A percentile compares a stretch with the other conserved stretches of the same genome.
Evolutionary conservation across 2,329 filamentous ascomycete species (phyloP).

Genomic region (Fusarium hostae): DNA sequence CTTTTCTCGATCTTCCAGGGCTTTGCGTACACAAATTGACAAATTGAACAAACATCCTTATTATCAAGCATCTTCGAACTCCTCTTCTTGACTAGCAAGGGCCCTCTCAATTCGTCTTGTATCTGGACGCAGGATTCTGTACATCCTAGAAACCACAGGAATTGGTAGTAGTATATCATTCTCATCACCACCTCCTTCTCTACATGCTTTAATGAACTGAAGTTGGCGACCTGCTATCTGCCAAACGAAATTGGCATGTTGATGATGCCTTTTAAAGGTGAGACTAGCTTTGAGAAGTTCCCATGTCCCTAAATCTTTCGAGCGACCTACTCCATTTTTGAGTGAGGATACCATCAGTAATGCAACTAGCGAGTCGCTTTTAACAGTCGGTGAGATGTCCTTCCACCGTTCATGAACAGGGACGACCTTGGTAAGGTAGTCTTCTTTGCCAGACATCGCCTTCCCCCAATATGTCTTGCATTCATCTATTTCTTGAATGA

Average conservation of each 20-base stretch:
- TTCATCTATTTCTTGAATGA: not conserved
- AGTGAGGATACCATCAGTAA: not conserved
- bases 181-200: too few relatives aligned
- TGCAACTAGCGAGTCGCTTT: too few relatives aligned
- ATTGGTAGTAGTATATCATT: not conserved
- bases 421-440: not conserved
- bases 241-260: not conserved
- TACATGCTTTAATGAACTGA: not conserved
- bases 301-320: not conserved
- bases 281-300: slow-evolving; percentile 6
- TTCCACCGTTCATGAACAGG: not conserved
- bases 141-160: not conserved
- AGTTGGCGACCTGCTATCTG: not conserved
- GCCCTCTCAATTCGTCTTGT: not conserved
- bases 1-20: too few relatives aligned
- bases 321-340: not conserved
- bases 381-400: not conserved
- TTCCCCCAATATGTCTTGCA: not conserved
- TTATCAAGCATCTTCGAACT: too few relatives aligned
- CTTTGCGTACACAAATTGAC: too few relatives aligned
- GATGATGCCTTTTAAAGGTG: not conserved
- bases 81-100: too few relatives aligned
- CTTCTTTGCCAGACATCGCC: not conserved
- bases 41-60: too few relatives aligned
- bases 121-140: not conserved